Evolutionary conservation across 306 rosid species (phyloP).

Genomic region (Ceratonia siliqua): DNA sequence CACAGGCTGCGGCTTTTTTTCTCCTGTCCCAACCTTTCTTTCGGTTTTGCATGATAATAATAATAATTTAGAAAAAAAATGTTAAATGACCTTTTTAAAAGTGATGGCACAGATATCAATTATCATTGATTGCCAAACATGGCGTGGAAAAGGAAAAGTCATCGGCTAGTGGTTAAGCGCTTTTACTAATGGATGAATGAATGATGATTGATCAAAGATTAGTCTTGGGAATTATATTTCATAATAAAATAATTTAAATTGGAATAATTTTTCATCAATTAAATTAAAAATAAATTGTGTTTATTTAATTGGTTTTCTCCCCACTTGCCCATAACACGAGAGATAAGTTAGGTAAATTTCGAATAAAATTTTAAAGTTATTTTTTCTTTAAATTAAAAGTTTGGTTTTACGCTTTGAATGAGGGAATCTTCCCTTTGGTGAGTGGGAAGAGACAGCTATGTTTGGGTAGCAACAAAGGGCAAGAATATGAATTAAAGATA

Average conservation of each 20-base stretch:
- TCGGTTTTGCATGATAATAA: background rate
- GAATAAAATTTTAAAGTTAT: too few relatives aligned
- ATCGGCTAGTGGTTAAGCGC: background rate
- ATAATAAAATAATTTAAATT: too few relatives aligned
- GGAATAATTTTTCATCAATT: too few relatives aligned
- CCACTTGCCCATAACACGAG: conserved; percentile 19
- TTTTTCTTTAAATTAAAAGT: too few relatives aligned
- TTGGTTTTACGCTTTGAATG: background rate
- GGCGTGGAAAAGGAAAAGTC: conserved; percentile 36
- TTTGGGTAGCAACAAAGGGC: background rate
- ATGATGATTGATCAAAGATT: too few relatives aligned
- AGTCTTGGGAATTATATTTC: too few relatives aligned
- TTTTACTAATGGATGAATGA: conserved; percentile 34
- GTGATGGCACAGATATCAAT: conserved; percentile 29
- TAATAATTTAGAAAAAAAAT: conserved; percentile 12
- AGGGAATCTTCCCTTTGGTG: conserved; percentile 21
- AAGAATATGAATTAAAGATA: background rate
- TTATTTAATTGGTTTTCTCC: too few relatives aligned
- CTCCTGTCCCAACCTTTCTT: conserved; percentile 7
- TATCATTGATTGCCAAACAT: conserved; percentile 9
- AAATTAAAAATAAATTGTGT: too few relatives aligned
- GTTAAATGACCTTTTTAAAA: conserved; percentile 38
- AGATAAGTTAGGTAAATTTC: background rate
- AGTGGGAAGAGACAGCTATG: background rate
- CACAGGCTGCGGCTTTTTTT: conserved; percentile 36